Percentiles rank a stretch among this genome's conserved stretches.
Evolutionary conservation across 176 grass and related monocot genomes (phyloP).

Genomic region (Lolium rigidum): DNA sequence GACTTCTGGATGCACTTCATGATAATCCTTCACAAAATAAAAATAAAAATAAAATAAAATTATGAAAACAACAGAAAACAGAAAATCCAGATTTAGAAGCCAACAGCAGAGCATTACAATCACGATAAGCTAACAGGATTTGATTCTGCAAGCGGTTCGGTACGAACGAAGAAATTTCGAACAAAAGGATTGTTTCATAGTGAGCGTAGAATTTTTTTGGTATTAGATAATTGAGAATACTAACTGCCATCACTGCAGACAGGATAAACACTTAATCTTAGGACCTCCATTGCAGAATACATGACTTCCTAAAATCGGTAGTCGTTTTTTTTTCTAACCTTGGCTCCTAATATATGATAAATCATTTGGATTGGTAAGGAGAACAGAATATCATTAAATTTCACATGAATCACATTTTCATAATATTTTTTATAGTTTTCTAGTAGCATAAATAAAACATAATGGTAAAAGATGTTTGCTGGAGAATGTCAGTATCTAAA

Average conservation of each 20-base stretch:
- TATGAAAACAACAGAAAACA: not conserved
- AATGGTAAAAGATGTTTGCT: not conserved
- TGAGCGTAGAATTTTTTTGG: not conserved
- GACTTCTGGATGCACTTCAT: constrained; percentile 85
- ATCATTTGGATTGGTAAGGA: not conserved
- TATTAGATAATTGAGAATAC: not conserved
- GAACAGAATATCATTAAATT: not conserved
- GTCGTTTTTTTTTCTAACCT: not conserved
- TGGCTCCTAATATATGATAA: constrained; percentile 2
- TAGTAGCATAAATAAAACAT: not conserved
- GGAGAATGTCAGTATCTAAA: not conserved
- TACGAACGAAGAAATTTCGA: no score
- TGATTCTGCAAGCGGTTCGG: no score
- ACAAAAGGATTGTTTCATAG: not conserved
- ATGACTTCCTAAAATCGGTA: not conserved
- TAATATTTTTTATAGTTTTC: not conserved
- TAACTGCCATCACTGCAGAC: not conserved
- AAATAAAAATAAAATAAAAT: constrained; percentile 12
- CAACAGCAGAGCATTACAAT: constrained; percentile 1
- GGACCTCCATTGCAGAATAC: not conserved
- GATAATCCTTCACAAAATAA: constrained; percentile 70
- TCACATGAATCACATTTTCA: not conserved
- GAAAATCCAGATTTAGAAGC: not conserved
- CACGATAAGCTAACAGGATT: not conserved
- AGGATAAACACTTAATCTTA: constrained; percentile 27